Evolutionary conservation across 2,329 filamentous ascomycete genomes (phyloP), one percentile per base, ranked within the genome.

Genomic region (Sclerotinia sclerotiorum): DNA sequence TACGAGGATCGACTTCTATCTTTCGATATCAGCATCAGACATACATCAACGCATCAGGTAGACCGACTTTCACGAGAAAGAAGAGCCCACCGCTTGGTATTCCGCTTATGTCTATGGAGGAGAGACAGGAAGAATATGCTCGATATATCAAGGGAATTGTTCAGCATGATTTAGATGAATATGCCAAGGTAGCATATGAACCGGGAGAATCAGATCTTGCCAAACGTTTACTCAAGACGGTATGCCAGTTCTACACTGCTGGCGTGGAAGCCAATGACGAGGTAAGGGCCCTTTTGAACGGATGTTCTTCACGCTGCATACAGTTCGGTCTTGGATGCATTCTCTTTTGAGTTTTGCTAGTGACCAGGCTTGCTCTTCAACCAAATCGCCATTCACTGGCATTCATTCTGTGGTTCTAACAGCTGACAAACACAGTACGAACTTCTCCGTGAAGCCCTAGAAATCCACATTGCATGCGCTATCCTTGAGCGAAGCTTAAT

Each of bases 401-500:
- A 5, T 64, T 13, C 42, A 39, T 39, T 24, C 13, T 27, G 4
- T 51, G 58, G 32, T 13, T 24, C 46, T 39, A 24, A 39, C 10
- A 62, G 21, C 46, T 62, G 46, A 62, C 15, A 62, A 39, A n/a
- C 46, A 51, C 15, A 77, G 75, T 74, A 70, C 35, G 72, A 73
- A 42, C 61, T 76, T 48, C 72, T 77, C 32, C 73, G 75, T 15
- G 69, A 71, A 61, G 76, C 74, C 24, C 29, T 77, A 32, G 76
- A 77, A 67, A 74, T 77, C 52, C 76, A 77, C 60, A 72, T 77
- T 27, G 75, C 72, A 10, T 68, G 69, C 17, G 70, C 73, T 10
- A 76, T 77, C 21, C 72, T 77, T 39, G 75, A 75, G 67, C 69
- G 73, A 69, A 77, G 73, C 66, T 73, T 77, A 39, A 63, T 72